A percentile compares a stretch with the other conserved stretches of the same genome.
These are phyloP conservation scores for Achlya hypogyna DNA, from an alignment of 352 stramenopile species.

Conservation along the genomic window DNA sequence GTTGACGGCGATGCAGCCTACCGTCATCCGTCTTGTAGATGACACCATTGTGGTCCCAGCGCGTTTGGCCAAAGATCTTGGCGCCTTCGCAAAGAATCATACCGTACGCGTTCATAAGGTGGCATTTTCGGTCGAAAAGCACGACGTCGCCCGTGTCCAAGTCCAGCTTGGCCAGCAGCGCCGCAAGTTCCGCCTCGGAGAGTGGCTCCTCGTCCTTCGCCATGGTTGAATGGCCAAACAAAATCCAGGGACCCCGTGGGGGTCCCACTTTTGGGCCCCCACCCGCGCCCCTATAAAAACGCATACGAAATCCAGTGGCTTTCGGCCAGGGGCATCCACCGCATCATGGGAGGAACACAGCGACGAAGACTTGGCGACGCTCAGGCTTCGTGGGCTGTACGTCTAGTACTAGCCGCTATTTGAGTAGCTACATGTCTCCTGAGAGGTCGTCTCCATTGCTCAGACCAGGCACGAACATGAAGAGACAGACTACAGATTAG, in stretches of 20 bases:
- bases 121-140: conserved; percentile 73
- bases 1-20: background rate
- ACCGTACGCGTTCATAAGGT: conserved; percentile 67
- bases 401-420: too few species aligned
- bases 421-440: too few species aligned
- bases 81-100: conserved; percentile 63
- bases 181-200: conserved; percentile 1
- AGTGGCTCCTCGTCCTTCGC: background rate
- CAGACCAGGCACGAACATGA: too few species aligned
- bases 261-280: background rate
- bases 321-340: too few species aligned
- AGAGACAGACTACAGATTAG: too few species aligned
- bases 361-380: too few species aligned
- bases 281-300: too few species aligned
- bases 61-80: conserved; percentile 74
- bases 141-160: conserved; percentile 74
- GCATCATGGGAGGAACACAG: too few species aligned
- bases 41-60: conserved; percentile 82
- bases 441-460: too few species aligned
- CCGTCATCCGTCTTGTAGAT: conserved; percentile 26
- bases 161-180: conserved; percentile 17
- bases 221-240: background rate
- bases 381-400: too few species aligned
- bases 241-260: background rate
- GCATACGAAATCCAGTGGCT: too few species aligned